Conservation (phyloP, 2,329 filamentous ascomycete genomes). For the Pseudogymnoascus sp. region DNA sequence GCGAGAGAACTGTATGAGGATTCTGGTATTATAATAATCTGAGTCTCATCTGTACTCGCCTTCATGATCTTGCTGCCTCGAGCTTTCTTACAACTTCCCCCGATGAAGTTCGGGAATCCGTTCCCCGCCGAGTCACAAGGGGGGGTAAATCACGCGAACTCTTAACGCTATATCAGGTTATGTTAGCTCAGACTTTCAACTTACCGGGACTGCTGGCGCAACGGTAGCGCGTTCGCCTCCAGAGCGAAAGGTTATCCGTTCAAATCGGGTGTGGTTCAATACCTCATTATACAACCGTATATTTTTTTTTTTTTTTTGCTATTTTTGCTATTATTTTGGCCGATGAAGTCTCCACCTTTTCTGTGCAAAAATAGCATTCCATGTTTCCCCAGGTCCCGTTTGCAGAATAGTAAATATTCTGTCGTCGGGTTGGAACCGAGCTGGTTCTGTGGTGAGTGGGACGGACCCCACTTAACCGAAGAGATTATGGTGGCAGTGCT, state of each 20-base stretch:
- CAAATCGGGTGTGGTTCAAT: slow-evolving; percentile 11
- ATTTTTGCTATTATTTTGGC: background rate
- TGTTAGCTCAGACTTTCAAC: background rate
- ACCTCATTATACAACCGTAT: slow-evolving; percentile 2
- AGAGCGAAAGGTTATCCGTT: slow-evolving; percentile 11
- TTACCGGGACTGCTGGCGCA: slow-evolving; percentile 9
- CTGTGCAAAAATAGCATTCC: too few species aligned
- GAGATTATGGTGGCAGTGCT: slow-evolving; percentile 2
- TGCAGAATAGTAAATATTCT: too few species aligned
- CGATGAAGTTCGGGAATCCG: background rate
- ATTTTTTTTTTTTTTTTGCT: background rate
- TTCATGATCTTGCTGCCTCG: background rate
- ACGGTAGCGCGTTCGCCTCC: slow-evolving; percentile 10
- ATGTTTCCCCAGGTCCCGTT: too few species aligned
- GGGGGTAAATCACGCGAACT: background rate
- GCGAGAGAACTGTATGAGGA: background rate
- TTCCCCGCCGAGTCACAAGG: background rate
- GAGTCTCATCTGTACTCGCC: background rate
- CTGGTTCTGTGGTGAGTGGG: background rate
- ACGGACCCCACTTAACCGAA: background rate
- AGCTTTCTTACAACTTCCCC: background rate
- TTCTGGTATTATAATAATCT: background rate
- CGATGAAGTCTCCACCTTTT: too few species aligned
- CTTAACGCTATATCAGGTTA: background rate
- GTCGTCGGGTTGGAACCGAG: too few species aligned